These are phyloP conservation scores for Digitaria exilis DNA, from an alignment of 202 grass and related monocot genomes.

Conservation along the genomic window DNA sequence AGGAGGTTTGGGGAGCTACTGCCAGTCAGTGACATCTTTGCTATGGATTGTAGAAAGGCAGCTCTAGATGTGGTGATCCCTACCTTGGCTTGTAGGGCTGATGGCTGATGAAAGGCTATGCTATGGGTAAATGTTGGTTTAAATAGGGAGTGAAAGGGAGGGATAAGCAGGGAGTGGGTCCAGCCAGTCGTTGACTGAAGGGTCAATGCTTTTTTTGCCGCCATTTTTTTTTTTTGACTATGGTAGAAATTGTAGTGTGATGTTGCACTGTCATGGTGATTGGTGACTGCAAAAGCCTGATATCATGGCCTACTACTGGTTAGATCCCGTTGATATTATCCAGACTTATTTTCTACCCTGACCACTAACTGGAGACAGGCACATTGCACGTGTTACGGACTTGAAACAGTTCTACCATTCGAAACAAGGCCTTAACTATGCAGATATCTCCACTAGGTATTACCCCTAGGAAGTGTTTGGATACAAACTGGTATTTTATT, in stretches of 20 bases:
- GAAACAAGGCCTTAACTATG: not conserved
- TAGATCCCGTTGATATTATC: not conserved
- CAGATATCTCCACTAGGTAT: not conserved
- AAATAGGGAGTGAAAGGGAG: not conserved
- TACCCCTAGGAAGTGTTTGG: not conserved
- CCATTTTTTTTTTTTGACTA: not conserved
- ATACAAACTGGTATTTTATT: not conserved
- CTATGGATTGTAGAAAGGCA: not conserved
- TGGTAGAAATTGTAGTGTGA: not conserved
- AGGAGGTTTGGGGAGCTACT: not conserved
- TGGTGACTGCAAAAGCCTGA: not conserved
- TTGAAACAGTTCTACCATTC: not conserved
- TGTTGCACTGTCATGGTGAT: not conserved
- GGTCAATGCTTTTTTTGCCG: slow-evolving; percentile 24
- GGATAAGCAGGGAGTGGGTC: not conserved
- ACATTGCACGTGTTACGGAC: not conserved
- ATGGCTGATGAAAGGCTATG: not conserved
- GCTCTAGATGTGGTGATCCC: not conserved
- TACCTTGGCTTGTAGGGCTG: not conserved
- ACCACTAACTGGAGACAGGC: not conserved
- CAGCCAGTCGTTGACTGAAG: not conserved
- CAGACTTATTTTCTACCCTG: not conserved
- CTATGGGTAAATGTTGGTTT: not conserved
- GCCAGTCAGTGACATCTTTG: not conserved
- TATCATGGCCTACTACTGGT: slow-evolving; percentile 1